Conservation (phyloP, 2,329 filamentous ascomycete genomes). For the Talaromyces sp. region DNA sequence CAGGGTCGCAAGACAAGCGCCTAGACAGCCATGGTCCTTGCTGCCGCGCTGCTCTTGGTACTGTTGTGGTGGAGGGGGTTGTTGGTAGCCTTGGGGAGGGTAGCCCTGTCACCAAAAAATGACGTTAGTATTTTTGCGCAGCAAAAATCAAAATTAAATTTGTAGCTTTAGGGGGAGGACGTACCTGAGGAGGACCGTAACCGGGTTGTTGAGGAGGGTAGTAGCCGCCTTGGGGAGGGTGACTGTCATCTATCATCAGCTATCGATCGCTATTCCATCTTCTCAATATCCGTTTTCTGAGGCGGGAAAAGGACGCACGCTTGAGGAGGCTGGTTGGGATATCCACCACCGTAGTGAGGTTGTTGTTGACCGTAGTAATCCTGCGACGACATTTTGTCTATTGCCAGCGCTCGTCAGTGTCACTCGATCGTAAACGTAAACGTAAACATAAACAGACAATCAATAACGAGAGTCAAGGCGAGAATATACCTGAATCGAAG, state of each 20-base stretch:
- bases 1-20: conserved; percentile 54
- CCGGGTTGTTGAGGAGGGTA: conserved; percentile 32
- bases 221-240: conserved; percentile 19
- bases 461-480: background rate
- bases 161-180: no score
- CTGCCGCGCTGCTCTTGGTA: conserved; percentile 25
- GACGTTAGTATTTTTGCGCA: background rate
- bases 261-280: no score
- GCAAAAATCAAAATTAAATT: no score
- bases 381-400: conserved; percentile 42
- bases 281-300: no score
- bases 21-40: conserved; percentile 53
- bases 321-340: conserved; percentile 25
- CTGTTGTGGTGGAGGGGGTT: conserved; percentile 47
- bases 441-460: background rate
- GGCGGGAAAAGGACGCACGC: conserved; percentile 1
- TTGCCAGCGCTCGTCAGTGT: background rate
- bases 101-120: background rate
- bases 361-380: conserved; percentile 39
- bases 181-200: conserved; percentile 38
- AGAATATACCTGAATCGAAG: background rate
- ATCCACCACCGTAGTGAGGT: conserved; percentile 27
- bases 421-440: background rate
- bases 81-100: conserved; percentile 45
- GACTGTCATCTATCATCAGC: background rate